Evolutionary conservation across 768 basidiomycete genomes (phyloP).

Genomic region (Calocera viscosa): DNA sequence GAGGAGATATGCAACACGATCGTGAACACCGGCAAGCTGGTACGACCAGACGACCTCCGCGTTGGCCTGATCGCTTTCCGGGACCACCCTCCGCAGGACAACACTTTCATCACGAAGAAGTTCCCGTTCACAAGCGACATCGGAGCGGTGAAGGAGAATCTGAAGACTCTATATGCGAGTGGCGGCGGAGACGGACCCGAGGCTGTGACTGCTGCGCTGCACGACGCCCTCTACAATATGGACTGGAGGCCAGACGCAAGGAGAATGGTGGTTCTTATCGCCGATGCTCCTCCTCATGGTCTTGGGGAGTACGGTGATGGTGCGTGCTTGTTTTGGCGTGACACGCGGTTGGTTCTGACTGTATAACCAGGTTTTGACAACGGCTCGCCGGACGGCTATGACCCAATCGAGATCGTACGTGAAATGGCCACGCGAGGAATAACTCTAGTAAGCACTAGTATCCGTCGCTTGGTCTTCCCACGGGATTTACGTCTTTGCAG

Average conservation of each 20-base stretch:
- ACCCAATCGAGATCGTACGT: constrained; percentile 79
- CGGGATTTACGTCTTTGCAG: constrained; percentile 31
- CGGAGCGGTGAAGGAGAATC: constrained; percentile 66
- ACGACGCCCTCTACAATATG: constrained; percentile 65
- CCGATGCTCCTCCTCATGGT: constrained; percentile 95
- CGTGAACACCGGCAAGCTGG: constrained; percentile 86
- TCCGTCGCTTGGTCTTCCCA: constrained; percentile 2
- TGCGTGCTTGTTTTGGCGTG: constrained; percentile 27
- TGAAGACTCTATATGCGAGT: constrained; percentile 73
- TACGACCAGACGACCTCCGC: constrained; percentile 71
- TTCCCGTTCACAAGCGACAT: constrained; percentile 93
- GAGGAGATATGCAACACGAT: constrained; percentile 90
- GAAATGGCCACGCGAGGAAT: constrained; percentile 84
- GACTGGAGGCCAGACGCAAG: constrained; percentile 80
- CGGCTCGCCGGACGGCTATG: constrained; percentile 86
- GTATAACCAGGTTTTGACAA: constrained; percentile 63
- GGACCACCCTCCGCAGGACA: constrained; percentile 95
- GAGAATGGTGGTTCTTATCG: constrained; percentile 94
- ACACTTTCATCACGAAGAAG: constrained; percentile 84
- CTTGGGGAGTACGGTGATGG: constrained; percentile 96
- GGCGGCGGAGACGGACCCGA: constrained; percentile 94
- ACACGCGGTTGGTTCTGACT: constrained; percentile 11
- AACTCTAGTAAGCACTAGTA: constrained; percentile 50
- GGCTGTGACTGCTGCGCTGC: constrained; percentile 87
- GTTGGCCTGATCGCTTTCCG: constrained; percentile 90